Base-by-base conservation (phyloP, 192 early-diverging fungal genomes). In the Coemansia sp. region DNA sequence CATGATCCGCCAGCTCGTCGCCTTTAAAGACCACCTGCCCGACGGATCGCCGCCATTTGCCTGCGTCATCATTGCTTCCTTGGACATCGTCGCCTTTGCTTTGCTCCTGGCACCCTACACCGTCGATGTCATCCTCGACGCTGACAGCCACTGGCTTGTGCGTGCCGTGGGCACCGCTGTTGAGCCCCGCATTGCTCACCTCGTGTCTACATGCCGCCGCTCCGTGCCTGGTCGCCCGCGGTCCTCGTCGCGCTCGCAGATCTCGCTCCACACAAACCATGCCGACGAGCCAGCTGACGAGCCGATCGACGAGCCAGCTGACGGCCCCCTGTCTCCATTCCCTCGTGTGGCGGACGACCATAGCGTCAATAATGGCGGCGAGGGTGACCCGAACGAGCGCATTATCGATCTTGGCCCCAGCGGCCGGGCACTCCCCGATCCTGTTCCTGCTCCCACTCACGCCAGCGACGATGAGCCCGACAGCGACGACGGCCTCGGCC, bases 21-120 rank as follows among this genome's bases (percentile, higher is more conserved):
- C 60, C n/a, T 48, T 72, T 30, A 64, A 72, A 35, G 68, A 64
- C 31, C 68, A 72, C 27, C 39, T 72, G 23, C 48, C 51, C 13
- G 68, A 72, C 27, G 68, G 68, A 12, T 64, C 61, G 0, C 61
- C 68, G 16, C 56, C 61, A 2, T 17, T 43, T 28, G 68, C 48
- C 16, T 72, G 68, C 43, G 35, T 54, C 27, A 36, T 51, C 17
- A 64, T 72, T 19, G 61, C 56, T 2, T 38, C 68, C 0, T 18
- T 72, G 38, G 56, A 72, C 9, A 51, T 52, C 12, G 55, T 51
- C 7, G 56, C 60, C 3, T 72, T 72, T 36, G 40, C 56, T 5
- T 19, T 64, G 52, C 49, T 64, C 32, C 26, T 72, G 52, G 43
- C 68, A 7, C 68, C 68, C 17, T 64, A 60, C 26, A 53, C 54